phyloP scores from a whole-genome alignment of 257 asterid genomes.

The Gynochthodes officinalis region DNA sequence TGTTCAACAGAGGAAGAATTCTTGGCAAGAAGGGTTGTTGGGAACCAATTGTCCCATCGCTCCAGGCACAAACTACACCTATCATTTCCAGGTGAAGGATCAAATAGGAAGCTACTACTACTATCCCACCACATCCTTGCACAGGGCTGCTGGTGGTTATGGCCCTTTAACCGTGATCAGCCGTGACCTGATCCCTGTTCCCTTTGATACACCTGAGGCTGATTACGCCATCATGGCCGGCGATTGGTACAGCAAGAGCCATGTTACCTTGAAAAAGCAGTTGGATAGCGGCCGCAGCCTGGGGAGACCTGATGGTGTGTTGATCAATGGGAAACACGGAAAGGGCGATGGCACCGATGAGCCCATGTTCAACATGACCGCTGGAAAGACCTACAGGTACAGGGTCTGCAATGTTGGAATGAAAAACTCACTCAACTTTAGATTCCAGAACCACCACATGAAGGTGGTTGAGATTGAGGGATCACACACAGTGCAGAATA shows the following conservation, averaged over 20 bases:
- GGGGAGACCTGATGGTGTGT: slow-evolving; percentile 42
- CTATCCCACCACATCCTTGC: slow-evolving; percentile 53
- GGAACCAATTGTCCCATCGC: slow-evolving; percentile 63
- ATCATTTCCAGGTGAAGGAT: slow-evolving; percentile 62
- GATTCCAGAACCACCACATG: slow-evolving; percentile 58
- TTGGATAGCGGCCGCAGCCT: slow-evolving; percentile 40
- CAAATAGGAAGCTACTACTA: slow-evolving; percentile 61
- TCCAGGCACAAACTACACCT: slow-evolving; percentile 53
- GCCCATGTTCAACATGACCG: slow-evolving; percentile 48
- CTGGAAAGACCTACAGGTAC: slow-evolving; percentile 48
- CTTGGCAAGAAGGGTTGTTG: slow-evolving; percentile 58
- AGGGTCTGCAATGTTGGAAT: slow-evolving; percentile 58
- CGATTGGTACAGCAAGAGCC: slow-evolving; percentile 61
- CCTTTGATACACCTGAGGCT: slow-evolving; percentile 42
- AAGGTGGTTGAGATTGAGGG: slow-evolving; percentile 61
- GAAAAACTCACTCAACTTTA: slow-evolving; percentile 47
- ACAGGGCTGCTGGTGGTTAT: slow-evolving; percentile 56
- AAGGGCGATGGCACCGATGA: slow-evolving; percentile 24
- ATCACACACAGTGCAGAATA: slow-evolving; percentile 52
- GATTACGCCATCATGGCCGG: slow-evolving; percentile 48
- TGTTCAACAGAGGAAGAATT: slow-evolving; percentile 66
- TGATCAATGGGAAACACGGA: slow-evolving; percentile 53
- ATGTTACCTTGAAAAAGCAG: slow-evolving; percentile 28
- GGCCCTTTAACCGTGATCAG: slow-evolving; percentile 48
- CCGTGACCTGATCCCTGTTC: slow-evolving; percentile 56